Evolutionary conservation across 306 rosid species (phyloP).

Genomic region (Spatholobus suberectus): DNA sequence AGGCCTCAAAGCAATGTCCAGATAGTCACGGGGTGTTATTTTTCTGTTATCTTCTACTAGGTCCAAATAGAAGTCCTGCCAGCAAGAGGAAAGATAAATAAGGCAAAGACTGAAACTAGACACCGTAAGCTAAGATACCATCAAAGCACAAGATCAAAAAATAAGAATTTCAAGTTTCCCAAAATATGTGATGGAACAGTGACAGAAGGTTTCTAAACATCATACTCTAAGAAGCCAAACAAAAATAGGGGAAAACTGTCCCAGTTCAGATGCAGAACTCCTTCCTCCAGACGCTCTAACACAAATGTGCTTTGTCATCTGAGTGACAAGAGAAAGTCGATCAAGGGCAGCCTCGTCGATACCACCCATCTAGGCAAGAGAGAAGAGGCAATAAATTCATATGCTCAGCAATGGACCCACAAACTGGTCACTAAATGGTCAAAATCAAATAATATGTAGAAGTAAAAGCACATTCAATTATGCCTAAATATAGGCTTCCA

Average conservation of each 20-base stretch:
- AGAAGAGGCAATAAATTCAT: background rate
- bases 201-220: background rate
- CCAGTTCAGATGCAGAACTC: slow-evolving; percentile 69
- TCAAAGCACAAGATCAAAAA: background rate
- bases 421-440: slow-evolving; percentile 22
- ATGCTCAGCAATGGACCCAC: slow-evolving; percentile 14
- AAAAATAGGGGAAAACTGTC: slow-evolving; percentile 83
- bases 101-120: slow-evolving; percentile 7
- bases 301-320: slow-evolving; percentile 94
- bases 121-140: background rate
- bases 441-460: background rate
- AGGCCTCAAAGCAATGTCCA: slow-evolving; percentile 81
- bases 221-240: slow-evolving; percentile 91
- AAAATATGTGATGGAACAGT: background rate
- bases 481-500: slow-evolving; percentile 16
- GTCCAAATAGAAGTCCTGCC: slow-evolving; percentile 82
- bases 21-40: slow-evolving; percentile 84
- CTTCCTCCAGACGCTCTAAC: slow-evolving; percentile 77
- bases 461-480: background rate
- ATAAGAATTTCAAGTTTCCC: slow-evolving; percentile 22
- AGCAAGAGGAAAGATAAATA: slow-evolving; percentile 26
- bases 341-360: slow-evolving; percentile 94
- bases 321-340: slow-evolving; percentile 93
- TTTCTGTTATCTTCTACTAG: slow-evolving; percentile 69
- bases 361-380: slow-evolving; percentile 77